phyloP scores from a whole-genome alignment of 2,329 filamentous ascomycete genomes.

The Phaeosphaeriaceae sp. region DNA sequence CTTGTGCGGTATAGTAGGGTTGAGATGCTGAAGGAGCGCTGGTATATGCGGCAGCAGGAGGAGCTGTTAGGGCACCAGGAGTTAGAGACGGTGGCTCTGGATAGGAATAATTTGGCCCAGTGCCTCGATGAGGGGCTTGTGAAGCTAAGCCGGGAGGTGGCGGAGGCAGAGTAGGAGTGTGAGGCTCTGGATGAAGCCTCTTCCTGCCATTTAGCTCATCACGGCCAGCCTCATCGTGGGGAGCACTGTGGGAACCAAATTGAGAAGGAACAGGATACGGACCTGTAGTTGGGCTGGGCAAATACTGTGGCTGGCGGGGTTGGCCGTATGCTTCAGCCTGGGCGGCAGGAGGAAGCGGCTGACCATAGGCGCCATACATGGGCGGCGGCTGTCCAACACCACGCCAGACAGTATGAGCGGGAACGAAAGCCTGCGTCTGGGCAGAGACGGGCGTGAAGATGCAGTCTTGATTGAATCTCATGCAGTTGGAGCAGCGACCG shows the following conservation, averaged over 20 bases:
- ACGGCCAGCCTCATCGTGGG: constrained; percentile 48
- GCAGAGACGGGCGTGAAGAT: constrained; percentile 78
- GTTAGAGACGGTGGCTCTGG: constrained; percentile 54
- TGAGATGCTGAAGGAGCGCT: constrained; percentile 44
- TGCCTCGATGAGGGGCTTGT: constrained; percentile 47
- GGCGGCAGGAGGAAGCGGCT: constrained; percentile 52
- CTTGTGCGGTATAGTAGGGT: constrained; percentile 50
- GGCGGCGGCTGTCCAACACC: constrained; percentile 53
- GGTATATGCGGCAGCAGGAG: constrained; percentile 49
- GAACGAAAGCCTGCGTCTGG: constrained; percentile 76
- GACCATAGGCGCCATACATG: constrained; percentile 60
- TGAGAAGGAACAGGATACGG: constrained; percentile 48
- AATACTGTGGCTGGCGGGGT: constrained; percentile 48
- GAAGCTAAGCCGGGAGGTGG: constrained; percentile 54
- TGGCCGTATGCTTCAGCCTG: constrained; percentile 46
- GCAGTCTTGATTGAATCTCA: constrained; percentile 76
- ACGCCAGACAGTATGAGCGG: constrained; percentile 69
- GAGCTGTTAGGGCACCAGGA: constrained; percentile 53
- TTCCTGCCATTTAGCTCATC: constrained; percentile 52
- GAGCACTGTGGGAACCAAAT: constrained; percentile 39
- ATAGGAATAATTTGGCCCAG: constrained; percentile 49
- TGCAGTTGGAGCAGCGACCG: constrained; percentile 75
- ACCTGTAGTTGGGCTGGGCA: constrained; percentile 54
- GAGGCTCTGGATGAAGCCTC: constrained; percentile 56
- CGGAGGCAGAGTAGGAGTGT: constrained; percentile 58